Percentiles rank a stretch among this genome's conserved stretches.
Evolutionary conservation across 768 basidiomycete genomes (phyloP).

Genomic region (Russula compacta): DNA sequence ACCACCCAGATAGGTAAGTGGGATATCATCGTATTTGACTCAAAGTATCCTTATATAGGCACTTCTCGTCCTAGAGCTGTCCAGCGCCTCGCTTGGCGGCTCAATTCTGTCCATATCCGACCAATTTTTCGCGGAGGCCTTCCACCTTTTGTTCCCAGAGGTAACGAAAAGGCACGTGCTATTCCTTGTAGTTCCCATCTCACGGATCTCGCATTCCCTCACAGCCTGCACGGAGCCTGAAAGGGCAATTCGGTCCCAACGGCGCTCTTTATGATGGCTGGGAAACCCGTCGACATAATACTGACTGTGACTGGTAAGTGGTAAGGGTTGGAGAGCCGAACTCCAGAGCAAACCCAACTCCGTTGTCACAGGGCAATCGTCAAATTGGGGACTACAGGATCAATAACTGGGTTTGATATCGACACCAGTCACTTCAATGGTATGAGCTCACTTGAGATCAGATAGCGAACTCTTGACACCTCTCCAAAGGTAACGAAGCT

Average conservation of each 20-base stretch:
- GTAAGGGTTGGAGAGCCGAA: conserved; percentile 32
- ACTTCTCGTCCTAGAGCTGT: conserved; percentile 56
- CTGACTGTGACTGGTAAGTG: conserved; percentile 85
- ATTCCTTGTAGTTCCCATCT: neutral
- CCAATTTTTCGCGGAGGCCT: conserved; percentile 91
- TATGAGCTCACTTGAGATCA: conserved; percentile 22
- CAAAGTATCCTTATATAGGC: neutral
- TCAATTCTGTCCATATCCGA: conserved; percentile 72
- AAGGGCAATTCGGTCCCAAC: conserved; percentile 96
- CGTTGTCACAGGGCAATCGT: conserved; percentile 67
- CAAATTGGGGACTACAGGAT: conserved; percentile 69
- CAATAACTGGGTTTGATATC: conserved; percentile 76
- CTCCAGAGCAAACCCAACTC: neutral
- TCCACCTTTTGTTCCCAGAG: conserved; percentile 72
- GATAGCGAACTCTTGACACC: neutral
- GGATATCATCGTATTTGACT: neutral
- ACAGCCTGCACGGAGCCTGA: conserved; percentile 78
- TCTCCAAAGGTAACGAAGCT: conserved; percentile 66
- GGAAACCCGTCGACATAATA: conserved; percentile 89
- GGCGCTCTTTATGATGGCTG: conserved; percentile 93
- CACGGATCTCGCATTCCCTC: neutral
- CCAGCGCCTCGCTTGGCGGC: conserved; percentile 77
- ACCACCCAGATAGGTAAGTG: conserved; percentile 42
- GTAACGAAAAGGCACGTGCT: conserved; percentile 30
- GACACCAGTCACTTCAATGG: conserved; percentile 96